These are phyloP conservation scores for Ogataea corticis DNA, from an alignment of 805 yeast species.

Conservation along the genomic window DNA sequence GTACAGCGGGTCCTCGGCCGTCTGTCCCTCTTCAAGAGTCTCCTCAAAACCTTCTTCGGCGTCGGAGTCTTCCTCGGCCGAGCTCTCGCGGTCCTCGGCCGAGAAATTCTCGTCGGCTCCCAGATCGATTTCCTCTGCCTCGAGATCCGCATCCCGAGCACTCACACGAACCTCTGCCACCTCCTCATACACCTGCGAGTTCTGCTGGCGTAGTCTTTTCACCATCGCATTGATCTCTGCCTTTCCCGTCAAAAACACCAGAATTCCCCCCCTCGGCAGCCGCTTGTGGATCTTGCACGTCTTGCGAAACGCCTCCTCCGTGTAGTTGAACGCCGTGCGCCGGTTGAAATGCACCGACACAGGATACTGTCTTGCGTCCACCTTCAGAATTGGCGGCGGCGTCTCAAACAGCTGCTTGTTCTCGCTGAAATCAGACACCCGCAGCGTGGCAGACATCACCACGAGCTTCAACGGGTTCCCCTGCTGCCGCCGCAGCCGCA, in stretches of 20 bases:
- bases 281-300: conserved; percentile 81
- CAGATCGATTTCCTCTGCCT: conserved; percentile 86
- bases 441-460: conserved; percentile 95
- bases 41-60: conserved; percentile 76
- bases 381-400: conserved; percentile 86
- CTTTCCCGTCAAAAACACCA: conserved; percentile 92
- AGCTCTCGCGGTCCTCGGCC: conserved; percentile 42
- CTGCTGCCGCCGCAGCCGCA: conserved; percentile 64
- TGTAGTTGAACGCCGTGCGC: conserved; percentile 72
- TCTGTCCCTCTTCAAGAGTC: conserved; percentile 65
- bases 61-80: conserved; percentile 45
- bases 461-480: conserved; percentile 73
- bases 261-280: conserved; percentile 92
- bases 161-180: conserved; percentile 48
- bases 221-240: conserved; percentile 83
- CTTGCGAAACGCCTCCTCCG: conserved; percentile 84
- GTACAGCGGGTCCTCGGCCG: conserved; percentile 74
- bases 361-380: conserved; percentile 92
- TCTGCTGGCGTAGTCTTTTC: conserved; percentile 59
- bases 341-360: conserved; percentile 89
- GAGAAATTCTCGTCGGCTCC: conserved; percentile 39
- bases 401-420: conserved; percentile 63
- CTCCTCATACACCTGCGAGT: conserved; percentile 24
- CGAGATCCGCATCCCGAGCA: conserved; percentile 66
- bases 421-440: conserved; percentile 92